Evolutionary conservation across 2,329 filamentous ascomycete species (phyloP), one percentile per base, ranked within the genome.

Genomic region (Byssothecium circinans): DNA sequence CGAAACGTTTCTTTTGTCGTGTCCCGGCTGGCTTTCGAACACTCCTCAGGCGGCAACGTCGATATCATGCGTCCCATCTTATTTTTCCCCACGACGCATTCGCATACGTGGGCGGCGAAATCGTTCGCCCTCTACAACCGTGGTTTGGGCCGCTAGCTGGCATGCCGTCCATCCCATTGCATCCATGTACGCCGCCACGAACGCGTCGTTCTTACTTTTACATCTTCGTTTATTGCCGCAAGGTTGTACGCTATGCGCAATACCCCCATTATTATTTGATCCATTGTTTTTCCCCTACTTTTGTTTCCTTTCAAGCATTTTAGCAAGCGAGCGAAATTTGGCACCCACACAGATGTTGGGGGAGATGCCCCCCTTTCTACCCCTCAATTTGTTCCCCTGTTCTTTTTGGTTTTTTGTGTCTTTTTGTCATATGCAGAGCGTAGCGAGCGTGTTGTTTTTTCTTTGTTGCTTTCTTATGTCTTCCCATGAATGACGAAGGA

Each of bases 1-100:
- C n/a, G n/a, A n/a, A n/a, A 25, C 23, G 23, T 10, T 25, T 25
- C 10, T 25, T 10, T 25, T 5, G 10, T 25, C 23, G 23, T 25
- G 23, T 25, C 23, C 23, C 23, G 38, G 34, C 33, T 41, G 18
- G 11, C 8, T 18, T 17, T 12, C 57, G 51, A 63, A 63, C 53
- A 63, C 49, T 53, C 49, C 29, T 57, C 52, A 57, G 64, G 62
- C 64, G 65, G 64, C 63, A 60, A 66, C 65, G 64, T 68, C 64
- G 56, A 59, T 57, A n/a, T n/a, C n/a, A n/a, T n/a, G n/a, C n/a
- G n/a, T n/a, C n/a, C n/a, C 33, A 43, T 54, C 33, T 38, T 45
- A 49, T 38, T 43, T 30, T 48, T 34, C n/a, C n/a, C n/a, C n/a
- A n/a, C n/a, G n/a, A 29, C 35, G 41, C 45, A 48, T 47, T 32